Evolutionary conservation across 495 filamentous ascomycete species (phyloP), one percentile per base, ranked within the genome.

Genomic region (Aspergillus indologenus): DNA sequence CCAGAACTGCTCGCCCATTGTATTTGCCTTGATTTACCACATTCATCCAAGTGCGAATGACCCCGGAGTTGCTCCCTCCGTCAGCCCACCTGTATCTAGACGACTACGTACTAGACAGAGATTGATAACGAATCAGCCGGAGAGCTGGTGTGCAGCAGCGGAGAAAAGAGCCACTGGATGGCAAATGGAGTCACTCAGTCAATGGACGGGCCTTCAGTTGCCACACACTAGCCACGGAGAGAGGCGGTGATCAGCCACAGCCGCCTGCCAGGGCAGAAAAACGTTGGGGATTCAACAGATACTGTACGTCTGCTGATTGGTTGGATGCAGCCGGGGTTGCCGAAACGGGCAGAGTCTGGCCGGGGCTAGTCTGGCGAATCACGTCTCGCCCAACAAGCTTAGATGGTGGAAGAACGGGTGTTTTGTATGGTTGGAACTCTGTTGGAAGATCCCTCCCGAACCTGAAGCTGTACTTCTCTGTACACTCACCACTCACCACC

Each of bases 321-420:
- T 42, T 18, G 50, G 5, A 11, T 3, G 2, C 22, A 2, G 12
- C 15, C 24, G 26, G 45, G 11, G 43, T 63, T 58, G 50, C 64
- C 64, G 7, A 46, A 61, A 53, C 1, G 5, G 34, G 64, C 26
- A 43, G 34, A 26, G 26, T 43, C 60, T 48, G 54, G 54, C 23
- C 57, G 49, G 53, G n/a, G 45, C 45, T 47, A 54, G 47, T 57
- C 59, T 51, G 53, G 47, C 57, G 56, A 59, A 58, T 54, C 52
- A 61, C 7, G 15, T 40, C 14, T 45, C 43, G 68, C 72, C 69
- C 72, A 75, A 75, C 72, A 72, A 67, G 59, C 64, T 53, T 44
- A 50, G 47, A 17, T 50, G 47, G 21, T 17, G n/a, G 47, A 26
- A 50, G 20, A 22, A 14, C 18, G 5, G 45, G 5, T 11, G n/a